phyloP scores from a whole-genome alignment of 768 basidiomycete species.

The Melanogaster broomeanus region DNA sequence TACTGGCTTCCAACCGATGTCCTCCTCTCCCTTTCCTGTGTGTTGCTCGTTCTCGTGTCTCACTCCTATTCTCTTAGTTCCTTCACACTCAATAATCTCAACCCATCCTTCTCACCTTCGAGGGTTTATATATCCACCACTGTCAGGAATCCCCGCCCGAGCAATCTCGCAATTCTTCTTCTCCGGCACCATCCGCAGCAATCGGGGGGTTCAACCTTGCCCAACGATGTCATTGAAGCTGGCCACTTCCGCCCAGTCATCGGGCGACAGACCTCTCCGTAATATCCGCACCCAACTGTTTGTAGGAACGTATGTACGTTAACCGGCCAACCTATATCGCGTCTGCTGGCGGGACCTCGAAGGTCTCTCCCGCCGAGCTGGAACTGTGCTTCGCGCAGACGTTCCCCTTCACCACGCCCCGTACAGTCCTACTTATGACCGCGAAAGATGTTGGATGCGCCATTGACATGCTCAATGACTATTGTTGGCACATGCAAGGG shows the following conservation, averaged over 20 bases:
- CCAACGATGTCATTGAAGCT: slow-evolving; percentile 89
- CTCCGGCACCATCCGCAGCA: slow-evolving; percentile 6
- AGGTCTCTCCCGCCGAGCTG: slow-evolving; percentile 93
- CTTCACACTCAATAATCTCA: neutral
- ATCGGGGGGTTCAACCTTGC: slow-evolving; percentile 37
- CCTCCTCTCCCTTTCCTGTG: slow-evolving; percentile 6
- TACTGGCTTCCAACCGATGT: slow-evolving; percentile 14
- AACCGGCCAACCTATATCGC: slow-evolving; percentile 65
- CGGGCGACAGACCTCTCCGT: slow-evolving; percentile 53
- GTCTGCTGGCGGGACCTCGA: slow-evolving; percentile 99
- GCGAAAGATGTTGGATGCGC: slow-evolving; percentile 93
- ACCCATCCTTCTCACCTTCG: neutral
- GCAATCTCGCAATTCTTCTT: neutral
- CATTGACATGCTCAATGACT: slow-evolving; percentile 95
- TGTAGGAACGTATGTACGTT: slow-evolving; percentile 78
- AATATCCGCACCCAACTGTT: slow-evolving; percentile 96
- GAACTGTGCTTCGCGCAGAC: slow-evolving; percentile 82
- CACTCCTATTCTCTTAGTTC: neutral
- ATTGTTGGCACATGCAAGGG: slow-evolving; percentile 92
- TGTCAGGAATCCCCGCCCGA: slow-evolving; percentile 12
- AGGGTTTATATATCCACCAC: neutral
- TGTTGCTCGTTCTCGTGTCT: slow-evolving; percentile 9
- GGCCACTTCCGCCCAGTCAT: slow-evolving; percentile 73
- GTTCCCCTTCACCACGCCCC: slow-evolving; percentile 80
- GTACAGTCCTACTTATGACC: slow-evolving; percentile 92